Evolutionary conservation across 331 rosid species (phyloP).

Genomic region (Telfairia occidentalis): DNA sequence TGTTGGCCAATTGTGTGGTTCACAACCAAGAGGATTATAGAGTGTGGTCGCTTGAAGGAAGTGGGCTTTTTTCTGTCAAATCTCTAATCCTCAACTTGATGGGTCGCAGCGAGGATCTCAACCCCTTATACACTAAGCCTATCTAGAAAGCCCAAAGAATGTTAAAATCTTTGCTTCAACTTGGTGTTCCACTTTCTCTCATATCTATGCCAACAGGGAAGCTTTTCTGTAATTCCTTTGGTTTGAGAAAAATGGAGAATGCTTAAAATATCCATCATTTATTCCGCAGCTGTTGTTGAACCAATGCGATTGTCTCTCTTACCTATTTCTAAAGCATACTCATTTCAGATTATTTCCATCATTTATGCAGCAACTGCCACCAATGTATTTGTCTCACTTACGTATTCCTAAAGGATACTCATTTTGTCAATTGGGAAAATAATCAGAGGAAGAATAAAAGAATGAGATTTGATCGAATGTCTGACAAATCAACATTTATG

Average conservation of each 20-base stretch:
- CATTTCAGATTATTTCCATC: neutral
- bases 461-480: neutral
- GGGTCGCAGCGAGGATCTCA: too few relatives aligned
- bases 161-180: neutral
- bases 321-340: neutral
- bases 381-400: neutral
- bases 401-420: neutral
- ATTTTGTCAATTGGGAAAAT: neutral
- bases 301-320: neutral
- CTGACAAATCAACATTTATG: neutral
- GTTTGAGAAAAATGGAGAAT: neutral
- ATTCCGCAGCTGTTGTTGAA: neutral
- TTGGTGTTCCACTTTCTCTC: neutral
- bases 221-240: neutral
- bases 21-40: too few relatives aligned
- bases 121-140: too few relatives aligned
- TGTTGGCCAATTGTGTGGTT: too few relatives aligned
- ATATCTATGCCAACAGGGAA: neutral
- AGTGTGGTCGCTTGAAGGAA: too few relatives aligned
- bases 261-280: neutral
- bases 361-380: neutral
- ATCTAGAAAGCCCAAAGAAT: too few relatives aligned
- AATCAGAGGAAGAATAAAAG: neutral
- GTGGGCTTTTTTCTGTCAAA: too few relatives aligned
- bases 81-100: too few relatives aligned